phyloP scores from a whole-genome alignment of 2,329 filamentous ascomycete species.

The Colletotrichum sp. region DNA sequence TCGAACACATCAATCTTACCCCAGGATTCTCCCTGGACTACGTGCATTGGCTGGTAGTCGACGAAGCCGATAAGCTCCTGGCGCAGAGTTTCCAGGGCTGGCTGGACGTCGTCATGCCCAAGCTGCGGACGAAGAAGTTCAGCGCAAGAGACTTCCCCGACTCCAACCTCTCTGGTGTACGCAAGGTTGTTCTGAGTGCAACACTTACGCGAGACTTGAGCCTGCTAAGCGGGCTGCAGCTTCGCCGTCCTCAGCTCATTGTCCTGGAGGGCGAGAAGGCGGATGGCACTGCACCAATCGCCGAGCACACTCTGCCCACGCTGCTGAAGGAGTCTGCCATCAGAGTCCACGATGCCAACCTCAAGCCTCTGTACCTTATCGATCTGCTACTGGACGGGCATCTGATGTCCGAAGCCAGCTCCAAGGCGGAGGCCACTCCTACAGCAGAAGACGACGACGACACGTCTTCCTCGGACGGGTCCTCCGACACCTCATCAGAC shows the following conservation, averaged over 20 bases:
- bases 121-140: slow-evolving; percentile 54
- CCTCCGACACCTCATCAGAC: slow-evolving; percentile 39
- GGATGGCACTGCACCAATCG: slow-evolving; percentile 42
- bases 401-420: slow-evolving; percentile 34
- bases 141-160: slow-evolving; percentile 59
- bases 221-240: slow-evolving; percentile 74
- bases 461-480: slow-evolving; percentile 28
- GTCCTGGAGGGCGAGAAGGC: slow-evolving; percentile 65
- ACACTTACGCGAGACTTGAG: slow-evolving; percentile 90
- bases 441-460: slow-evolving; percentile 23
- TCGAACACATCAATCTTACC: slow-evolving; percentile 88
- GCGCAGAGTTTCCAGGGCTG: slow-evolving; percentile 94
- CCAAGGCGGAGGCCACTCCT: slow-evolving; percentile 9
- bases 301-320: slow-evolving; percentile 63
- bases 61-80: slow-evolving; percentile 91
- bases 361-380: slow-evolving; percentile 86
- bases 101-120: slow-evolving; percentile 74
- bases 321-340: slow-evolving; percentile 69
- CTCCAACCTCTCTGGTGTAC: slow-evolving; percentile 59
- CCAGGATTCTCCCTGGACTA: slow-evolving; percentile 79
- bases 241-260: slow-evolving; percentile 77
- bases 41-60: slow-evolving; percentile 87
- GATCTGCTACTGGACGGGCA: slow-evolving; percentile 70
- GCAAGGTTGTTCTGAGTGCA: slow-evolving; percentile 87
- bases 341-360: slow-evolving; percentile 69